Conservation (phyloP, 2,329 filamentous ascomycete species). For the Orbilia blumenaviensis region DNA sequence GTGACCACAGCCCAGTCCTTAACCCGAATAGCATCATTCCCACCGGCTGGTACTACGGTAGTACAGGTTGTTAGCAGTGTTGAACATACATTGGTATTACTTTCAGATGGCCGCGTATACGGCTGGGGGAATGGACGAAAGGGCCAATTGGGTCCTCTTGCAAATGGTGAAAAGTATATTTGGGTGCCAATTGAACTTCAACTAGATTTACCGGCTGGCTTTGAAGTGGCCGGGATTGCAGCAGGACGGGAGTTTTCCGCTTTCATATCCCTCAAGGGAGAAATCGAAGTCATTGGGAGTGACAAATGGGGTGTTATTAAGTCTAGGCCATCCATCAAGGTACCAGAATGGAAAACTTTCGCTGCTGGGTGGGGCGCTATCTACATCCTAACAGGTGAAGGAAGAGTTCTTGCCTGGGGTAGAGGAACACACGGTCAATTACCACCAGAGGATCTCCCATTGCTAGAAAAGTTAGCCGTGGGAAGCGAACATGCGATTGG, state of each 20-base stretch:
- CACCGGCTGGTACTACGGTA: slow-evolving; percentile 69
- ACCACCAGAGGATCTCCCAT: slow-evolving; percentile 70
- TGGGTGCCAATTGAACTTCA: slow-evolving; percentile 71
- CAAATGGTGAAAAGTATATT: slow-evolving; percentile 62
- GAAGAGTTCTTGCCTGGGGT: slow-evolving; percentile 77
- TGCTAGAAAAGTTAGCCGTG: slow-evolving; percentile 72
- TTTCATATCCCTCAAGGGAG: slow-evolving; percentile 69
- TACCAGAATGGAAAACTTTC: slow-evolving; percentile 60
- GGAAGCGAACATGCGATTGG: slow-evolving; percentile 92
- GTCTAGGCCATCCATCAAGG: background rate
- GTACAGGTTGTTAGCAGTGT: slow-evolving; percentile 76
- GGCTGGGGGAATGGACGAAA: slow-evolving; percentile 91
- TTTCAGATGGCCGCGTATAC: slow-evolving; percentile 79
- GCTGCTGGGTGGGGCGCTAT: slow-evolving; percentile 84
- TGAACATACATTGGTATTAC: slow-evolving; percentile 77
- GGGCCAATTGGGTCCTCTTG: slow-evolving; percentile 76
- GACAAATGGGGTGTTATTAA: slow-evolving; percentile 74
- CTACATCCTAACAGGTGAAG: slow-evolving; percentile 73
- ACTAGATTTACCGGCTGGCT: slow-evolving; percentile 64
- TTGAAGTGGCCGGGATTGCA: slow-evolving; percentile 72
- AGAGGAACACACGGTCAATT: slow-evolving; percentile 86
- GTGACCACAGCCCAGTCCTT: slow-evolving; percentile 65
- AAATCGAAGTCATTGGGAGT: slow-evolving; percentile 74
- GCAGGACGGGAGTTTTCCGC: slow-evolving; percentile 90
- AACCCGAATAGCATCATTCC: slow-evolving; percentile 70